Evolutionary conservation across 768 basidiomycete species (phyloP), one percentile per base, ranked within the genome.

Genomic region (Tricholoma saponaceum): DNA sequence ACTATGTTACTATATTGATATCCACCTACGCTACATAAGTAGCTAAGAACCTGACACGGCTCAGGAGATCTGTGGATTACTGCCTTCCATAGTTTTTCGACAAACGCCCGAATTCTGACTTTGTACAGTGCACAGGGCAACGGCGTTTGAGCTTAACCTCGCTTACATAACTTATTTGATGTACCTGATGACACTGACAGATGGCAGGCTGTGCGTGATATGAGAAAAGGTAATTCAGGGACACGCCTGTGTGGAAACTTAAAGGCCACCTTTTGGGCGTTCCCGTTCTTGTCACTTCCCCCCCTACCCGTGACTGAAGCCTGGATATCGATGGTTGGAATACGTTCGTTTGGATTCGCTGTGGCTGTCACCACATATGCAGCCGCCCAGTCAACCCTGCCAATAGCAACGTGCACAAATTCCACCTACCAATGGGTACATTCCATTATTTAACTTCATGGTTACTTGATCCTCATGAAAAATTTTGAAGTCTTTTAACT

Each of bases 401-500:
- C 61, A 18, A 60, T 56, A 50, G 69, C 68, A 25, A 59, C 49
- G 2, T 64, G 66, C 56, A 52, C 57, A 13, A 52, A 60, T 12
- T 0, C 52, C 20, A 7, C 32, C 12, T 58, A 52, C 12, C 9
- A 23, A 14, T 64, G 61, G 55, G 58, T 55, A 4, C n/a, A 20
- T 60, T 60, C 2, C n/a, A 16, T 49, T 22, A 44, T 35, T 3
- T n/a, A 10, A 4, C 6, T 50, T 6, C 7, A 49, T 30, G 8
- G 7, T 9, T 30, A 5, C 47, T 50, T 4, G 47, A 30, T 30
- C 6, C 26, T 50, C 8, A 50, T 30, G 16, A 13, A 30, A 10
- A 18, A 6, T 8, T 18, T 46, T 50, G 33, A 52, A 81, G 81
- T 62, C 72, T 20, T 74, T 62, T 61, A 83, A 79, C 61, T 70